These are phyloP conservation scores for Zelopaecilomyces penicillatus DNA, from an alignment of 2,329 filamentous ascomycete genomes.

Conservation along the genomic window DNA sequence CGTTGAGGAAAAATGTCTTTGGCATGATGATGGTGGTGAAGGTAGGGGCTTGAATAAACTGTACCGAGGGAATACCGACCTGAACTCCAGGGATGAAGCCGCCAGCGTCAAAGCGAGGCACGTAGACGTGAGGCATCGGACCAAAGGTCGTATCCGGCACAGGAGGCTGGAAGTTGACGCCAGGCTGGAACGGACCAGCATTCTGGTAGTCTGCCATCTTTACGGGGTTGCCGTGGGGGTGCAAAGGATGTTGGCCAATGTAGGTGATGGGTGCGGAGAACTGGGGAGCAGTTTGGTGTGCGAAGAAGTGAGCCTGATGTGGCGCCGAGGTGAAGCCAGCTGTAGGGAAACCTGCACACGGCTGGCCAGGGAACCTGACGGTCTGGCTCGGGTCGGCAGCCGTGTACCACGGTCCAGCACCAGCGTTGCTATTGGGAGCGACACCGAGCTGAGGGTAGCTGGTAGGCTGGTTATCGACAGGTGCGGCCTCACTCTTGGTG, in stretches of 20 bases:
- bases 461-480: slow-evolving; percentile 12
- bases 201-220: slow-evolving; percentile 35
- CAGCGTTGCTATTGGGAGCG: slow-evolving; percentile 12
- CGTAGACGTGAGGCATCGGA: slow-evolving; percentile 45
- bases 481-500: not conserved
- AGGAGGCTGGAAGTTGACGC: slow-evolving; percentile 49
- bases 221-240: slow-evolving; percentile 13
- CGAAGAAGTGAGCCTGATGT: slow-evolving; percentile 8
- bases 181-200: slow-evolving; percentile 31
- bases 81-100: slow-evolving; percentile 18
- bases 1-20: slow-evolving; percentile 23
- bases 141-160: slow-evolving; percentile 50
- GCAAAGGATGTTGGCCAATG: slow-evolving; percentile 14
- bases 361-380: slow-evolving; percentile 17
- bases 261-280: slow-evolving; percentile 16
- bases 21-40: slow-evolving; percentile 23
- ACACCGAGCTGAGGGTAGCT: slow-evolving; percentile 22
- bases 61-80: slow-evolving; percentile 24
- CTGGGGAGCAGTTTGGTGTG: slow-evolving; percentile 7
- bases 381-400: slow-evolving; percentile 26
- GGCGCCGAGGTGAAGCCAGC: slow-evolving; percentile 4
- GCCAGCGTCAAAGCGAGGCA: slow-evolving; percentile 42
- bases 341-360: slow-evolving; percentile 11
- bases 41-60: slow-evolving; percentile 19
- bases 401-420: slow-evolving; percentile 24